Base-by-base conservation (phyloP, 371 early-diverging fungal species). In the Circinella minor region DNA sequence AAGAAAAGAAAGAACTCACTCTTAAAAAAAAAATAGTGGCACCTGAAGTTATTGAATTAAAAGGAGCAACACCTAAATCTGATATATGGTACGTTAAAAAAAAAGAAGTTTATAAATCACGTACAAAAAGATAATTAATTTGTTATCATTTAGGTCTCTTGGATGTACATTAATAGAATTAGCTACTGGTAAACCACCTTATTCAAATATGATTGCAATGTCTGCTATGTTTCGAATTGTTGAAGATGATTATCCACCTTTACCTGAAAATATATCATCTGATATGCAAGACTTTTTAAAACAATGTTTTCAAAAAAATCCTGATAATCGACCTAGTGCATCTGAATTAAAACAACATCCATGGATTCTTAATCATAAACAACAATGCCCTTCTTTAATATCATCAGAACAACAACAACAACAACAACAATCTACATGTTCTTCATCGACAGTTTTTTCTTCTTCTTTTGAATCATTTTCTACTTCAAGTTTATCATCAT, bases 41-140 rank as follows among this genome's bases (percentile, higher is more conserved):
- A n/a, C 98, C 98, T 3, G 98, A 98, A 82, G 94, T 98, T 0
- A 95, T 96, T 77, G 88, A 93, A 69, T 79, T 95, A 34, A 87
- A 91, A 64, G 95, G 95, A 4, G 88, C 94, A 1, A 88, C 91
- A 1, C 89, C 91, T 5, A 90, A 91, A 34, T 93, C 95, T 0
- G 97, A 96, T 74, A 96, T 97, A 5, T 96, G 96, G 95, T 88
- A 70, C 81, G 48, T n/a, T n/a, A n/a, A n/a, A n/a, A n/a, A n/a
- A n/a, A n/a, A n/a, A n/a, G n/a, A n/a, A n/a, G n/a, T n/a, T n/a
- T n/a, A n/a, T n/a, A n/a, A n/a, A n/a, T n/a, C n/a, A n/a, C n/a
- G n/a, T n/a, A n/a, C n/a, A n/a, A n/a, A n/a, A n/a, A n/a, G n/a
- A n/a, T n/a, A n/a, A n/a, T n/a, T n/a, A n/a, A 27, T 27, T 27